Percentiles rank a stretch among this genome's conserved stretches.
These are phyloP conservation scores for Botrytis medusae DNA, from an alignment of 2,329 filamentous ascomycete genomes.

Conservation along the genomic window DNA sequence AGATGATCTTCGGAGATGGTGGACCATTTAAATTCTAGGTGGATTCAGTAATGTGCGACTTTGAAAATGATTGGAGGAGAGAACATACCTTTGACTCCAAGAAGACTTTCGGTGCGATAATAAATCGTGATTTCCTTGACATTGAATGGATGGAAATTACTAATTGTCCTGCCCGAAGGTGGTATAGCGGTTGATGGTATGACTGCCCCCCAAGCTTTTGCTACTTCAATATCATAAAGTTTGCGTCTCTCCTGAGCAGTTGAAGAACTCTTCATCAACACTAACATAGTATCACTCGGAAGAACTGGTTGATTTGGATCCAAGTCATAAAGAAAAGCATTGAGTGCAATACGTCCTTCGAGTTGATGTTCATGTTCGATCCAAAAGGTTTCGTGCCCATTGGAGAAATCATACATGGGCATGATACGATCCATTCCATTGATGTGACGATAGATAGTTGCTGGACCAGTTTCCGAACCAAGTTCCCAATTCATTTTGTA, in stretches of 20 bases:
- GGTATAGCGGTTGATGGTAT: background rate
- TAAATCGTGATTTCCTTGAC: background rate
- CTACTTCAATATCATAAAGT: background rate
- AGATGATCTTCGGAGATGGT: background rate
- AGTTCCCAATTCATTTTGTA: background rate
- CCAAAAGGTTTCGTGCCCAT: background rate
- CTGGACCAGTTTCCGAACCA: background rate
- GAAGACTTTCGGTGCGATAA: background rate
- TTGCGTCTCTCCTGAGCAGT: background rate
- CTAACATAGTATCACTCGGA: background rate
- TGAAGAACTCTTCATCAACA: background rate
- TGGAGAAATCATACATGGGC: background rate
- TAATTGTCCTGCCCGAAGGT: background rate
- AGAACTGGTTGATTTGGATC: background rate
- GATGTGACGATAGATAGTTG: background rate
- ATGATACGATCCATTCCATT: background rate
- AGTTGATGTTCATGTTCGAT: background rate
- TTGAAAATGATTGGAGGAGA: no score
- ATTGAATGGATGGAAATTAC: background rate
- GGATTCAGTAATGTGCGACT: background rate
- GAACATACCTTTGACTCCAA: background rate
- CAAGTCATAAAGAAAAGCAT: slow-evolving; percentile 13
- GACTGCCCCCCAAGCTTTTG: background rate
- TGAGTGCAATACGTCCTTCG: background rate
- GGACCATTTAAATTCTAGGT: background rate